phyloP scores from a whole-genome alignment of 345 rosid species.

The Hypericum androsaemum region DNA sequence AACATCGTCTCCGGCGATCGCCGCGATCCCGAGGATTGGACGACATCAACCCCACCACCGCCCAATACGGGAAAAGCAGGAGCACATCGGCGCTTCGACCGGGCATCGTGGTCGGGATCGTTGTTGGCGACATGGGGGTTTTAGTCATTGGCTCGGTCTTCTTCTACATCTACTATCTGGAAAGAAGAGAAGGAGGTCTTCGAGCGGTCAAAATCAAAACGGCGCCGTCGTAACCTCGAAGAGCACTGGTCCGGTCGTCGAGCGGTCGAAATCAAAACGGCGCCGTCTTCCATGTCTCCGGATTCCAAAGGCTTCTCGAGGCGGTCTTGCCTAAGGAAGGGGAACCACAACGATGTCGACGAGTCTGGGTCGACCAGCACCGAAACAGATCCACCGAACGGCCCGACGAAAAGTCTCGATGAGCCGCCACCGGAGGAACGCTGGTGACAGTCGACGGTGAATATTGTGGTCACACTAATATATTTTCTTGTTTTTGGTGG shows the following conservation, averaged over 20 bases:
- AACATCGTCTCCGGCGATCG: slow-evolving; percentile 61
- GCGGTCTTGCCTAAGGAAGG: slow-evolving; percentile 74
- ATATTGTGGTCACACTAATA: too few relatives aligned
- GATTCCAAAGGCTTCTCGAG: slow-evolving; percentile 55
- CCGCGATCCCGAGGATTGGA: slow-evolving; percentile 26
- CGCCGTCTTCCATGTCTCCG: slow-evolving; percentile 52
- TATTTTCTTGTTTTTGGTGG: too few relatives aligned
- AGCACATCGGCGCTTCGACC: slow-evolving; percentile 15
- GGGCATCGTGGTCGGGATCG: slow-evolving; percentile 23
- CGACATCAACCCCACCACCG: slow-evolving; percentile 16
- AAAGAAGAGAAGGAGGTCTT: slow-evolving; percentile 10
- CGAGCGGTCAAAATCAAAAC: not conserved
- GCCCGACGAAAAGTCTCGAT: slow-evolving; percentile 19
- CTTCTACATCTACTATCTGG: slow-evolving; percentile 21
- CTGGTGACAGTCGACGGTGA: slow-evolving; percentile 66
- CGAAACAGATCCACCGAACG: slow-evolving; percentile 23
- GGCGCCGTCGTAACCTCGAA: not conserved
- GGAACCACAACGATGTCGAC: slow-evolving; percentile 32
- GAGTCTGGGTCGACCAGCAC: slow-evolving; percentile 38
- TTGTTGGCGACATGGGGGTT: slow-evolving; percentile 32
- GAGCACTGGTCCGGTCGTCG: not conserved
- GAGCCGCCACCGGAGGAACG: slow-evolving; percentile 41
- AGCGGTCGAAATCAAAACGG: slow-evolving; percentile 30
- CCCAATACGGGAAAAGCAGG: not conserved
- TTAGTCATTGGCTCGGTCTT: slow-evolving; percentile 21